Evolutionary conservation across 768 basidiomycete genomes (phyloP).

Genomic region (Trametes sanguinea): DNA sequence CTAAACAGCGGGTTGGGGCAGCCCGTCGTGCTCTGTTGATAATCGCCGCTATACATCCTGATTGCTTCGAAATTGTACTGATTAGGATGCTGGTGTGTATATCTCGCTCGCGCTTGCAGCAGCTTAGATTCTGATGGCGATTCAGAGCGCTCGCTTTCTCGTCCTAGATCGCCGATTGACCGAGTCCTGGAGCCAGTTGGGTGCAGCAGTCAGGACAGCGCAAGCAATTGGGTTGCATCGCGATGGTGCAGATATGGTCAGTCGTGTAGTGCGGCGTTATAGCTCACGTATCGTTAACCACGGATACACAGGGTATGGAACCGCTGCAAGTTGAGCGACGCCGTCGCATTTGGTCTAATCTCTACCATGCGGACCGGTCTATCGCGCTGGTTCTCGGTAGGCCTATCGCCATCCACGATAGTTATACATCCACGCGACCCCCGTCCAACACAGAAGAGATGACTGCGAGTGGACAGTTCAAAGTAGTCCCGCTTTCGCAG

Average conservation of each 20-base stretch:
- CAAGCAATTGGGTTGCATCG: constrained; percentile 92
- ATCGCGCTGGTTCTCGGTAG: constrained; percentile 90
- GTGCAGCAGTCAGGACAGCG: constrained; percentile 89
- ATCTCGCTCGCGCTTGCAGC: not conserved
- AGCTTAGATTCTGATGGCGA: not conserved
- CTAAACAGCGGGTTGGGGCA: constrained; percentile 34
- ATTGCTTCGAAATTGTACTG: constrained; percentile 89
- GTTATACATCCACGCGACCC: constrained; percentile 79
- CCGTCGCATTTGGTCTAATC: constrained; percentile 87
- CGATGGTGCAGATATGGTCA: constrained; percentile 81
- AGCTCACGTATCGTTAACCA: not conserved
- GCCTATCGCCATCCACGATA: constrained; percentile 87
- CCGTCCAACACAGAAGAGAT: constrained; percentile 74
- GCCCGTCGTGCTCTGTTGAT: constrained; percentile 87
- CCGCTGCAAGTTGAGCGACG: constrained; percentile 83
- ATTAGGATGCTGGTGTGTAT: constrained; percentile 72
- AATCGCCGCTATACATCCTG: constrained; percentile 91
- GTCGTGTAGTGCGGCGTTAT: constrained; percentile 23
- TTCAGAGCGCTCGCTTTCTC: constrained; percentile 66
- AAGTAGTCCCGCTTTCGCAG: constrained; percentile 57
- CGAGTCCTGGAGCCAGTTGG: constrained; percentile 95
- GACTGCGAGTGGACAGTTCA: constrained; percentile 43
- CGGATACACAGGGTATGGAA: constrained; percentile 59
- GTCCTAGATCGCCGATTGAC: constrained; percentile 83
- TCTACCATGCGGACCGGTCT: constrained; percentile 93